Evolutionary conservation across 2,329 filamentous ascomycete species (phyloP).

Genomic region (Orbilia ellipsospora): DNA sequence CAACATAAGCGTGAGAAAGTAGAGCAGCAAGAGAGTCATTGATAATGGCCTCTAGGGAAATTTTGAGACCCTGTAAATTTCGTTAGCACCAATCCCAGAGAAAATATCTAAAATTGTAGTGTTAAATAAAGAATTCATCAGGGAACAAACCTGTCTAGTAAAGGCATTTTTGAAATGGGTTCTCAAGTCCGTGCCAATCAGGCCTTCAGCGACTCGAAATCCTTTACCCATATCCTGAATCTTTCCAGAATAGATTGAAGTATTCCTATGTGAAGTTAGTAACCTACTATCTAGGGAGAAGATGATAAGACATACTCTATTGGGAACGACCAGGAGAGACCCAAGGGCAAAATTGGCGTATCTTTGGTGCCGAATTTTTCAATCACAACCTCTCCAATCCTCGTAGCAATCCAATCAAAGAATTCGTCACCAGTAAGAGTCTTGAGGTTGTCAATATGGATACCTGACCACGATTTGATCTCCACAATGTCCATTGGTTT

Average conservation of each 20-base stretch:
- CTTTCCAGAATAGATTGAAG: constrained; percentile 64
- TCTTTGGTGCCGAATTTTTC: constrained; percentile 63
- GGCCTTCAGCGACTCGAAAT: constrained; percentile 40
- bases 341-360: constrained; percentile 66
- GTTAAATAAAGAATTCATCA: constrained; percentile 29
- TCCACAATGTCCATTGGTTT: constrained; percentile 67
- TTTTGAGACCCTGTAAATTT: constrained; percentile 23
- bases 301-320: constrained; percentile 69
- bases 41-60: constrained; percentile 46
- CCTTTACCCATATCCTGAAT: constrained; percentile 66
- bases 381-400: constrained; percentile 70
- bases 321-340: constrained; percentile 76
- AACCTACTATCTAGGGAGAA: constrained; percentile 57
- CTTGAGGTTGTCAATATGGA: constrained; percentile 65
- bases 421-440: constrained; percentile 70
- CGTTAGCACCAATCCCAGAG: constrained; percentile 67
- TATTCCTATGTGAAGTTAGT: constrained; percentile 65
- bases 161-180: constrained; percentile 60
- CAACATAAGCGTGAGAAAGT: constrained; percentile 71
- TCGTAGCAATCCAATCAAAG: constrained; percentile 75
- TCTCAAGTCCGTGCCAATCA: constrained; percentile 47
- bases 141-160: constrained; percentile 71
- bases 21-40: constrained; percentile 77
- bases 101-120: constrained; percentile 4
- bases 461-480: constrained; percentile 64